Conservation (phyloP, 192 early-diverging fungal species). For the Diversispora epigaea region DNA sequence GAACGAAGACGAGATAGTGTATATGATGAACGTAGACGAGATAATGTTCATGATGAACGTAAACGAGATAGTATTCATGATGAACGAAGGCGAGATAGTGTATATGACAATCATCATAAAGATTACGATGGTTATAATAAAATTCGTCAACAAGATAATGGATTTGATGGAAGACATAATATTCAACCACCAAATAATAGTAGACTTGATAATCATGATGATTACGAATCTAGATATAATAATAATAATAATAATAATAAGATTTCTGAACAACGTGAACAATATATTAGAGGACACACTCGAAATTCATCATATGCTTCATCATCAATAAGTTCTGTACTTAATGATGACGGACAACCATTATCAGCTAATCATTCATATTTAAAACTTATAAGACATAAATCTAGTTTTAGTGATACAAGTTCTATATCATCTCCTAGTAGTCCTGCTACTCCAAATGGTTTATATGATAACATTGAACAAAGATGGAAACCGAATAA, state of each 20-base stretch:
- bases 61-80: constrained; percentile 5
- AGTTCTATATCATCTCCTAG: constrained; percentile 32
- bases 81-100: not conserved
- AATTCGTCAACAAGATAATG: not conserved
- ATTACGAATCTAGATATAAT: not conserved
- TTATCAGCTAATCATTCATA: not conserved
- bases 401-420: constrained; percentile 14
- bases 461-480: constrained; percentile 13
- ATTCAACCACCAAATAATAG: too few relatives aligned
- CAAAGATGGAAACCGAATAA: not conserved
- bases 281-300: not conserved
- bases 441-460: constrained; percentile 24
- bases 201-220: not conserved
- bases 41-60: not conserved
- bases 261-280: not conserved
- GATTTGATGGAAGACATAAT: not conserved
- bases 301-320: constrained; percentile 25
- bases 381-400: not conserved
- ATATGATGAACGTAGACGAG: constrained; percentile 8
- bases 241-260: not conserved
- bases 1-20: not conserved
- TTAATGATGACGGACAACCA: not conserved
- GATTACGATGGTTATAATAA: not conserved
- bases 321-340: not conserved
- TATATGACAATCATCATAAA: not conserved